These are phyloP conservation scores for Leucocoprinus leucothites DNA, from an alignment of 768 basidiomycete species.

Conservation along the genomic window DNA sequence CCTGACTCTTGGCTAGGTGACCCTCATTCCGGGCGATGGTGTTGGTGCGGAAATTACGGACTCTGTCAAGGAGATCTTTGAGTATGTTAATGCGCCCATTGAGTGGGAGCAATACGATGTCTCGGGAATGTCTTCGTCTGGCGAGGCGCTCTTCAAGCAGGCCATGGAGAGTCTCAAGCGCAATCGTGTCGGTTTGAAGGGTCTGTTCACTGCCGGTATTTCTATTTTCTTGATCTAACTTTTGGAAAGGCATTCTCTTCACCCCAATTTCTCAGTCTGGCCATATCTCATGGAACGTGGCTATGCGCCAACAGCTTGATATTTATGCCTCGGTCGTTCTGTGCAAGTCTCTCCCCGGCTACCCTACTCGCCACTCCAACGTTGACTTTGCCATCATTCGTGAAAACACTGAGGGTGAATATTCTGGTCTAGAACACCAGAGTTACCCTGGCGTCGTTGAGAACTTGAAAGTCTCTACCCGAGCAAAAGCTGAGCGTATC, in stretches of 20 bases:
- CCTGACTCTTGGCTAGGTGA: conserved; percentile 58
- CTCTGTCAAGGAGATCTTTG: conserved; percentile 99
- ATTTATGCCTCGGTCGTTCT: conserved; percentile 98
- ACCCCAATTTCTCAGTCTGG: conserved; percentile 95
- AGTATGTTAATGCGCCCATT: conserved; percentile 95
- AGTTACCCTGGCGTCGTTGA: conserved; percentile 98
- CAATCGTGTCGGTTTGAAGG: conserved; percentile 97
- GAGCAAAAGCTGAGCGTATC: conserved; percentile 94
- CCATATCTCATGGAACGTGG: conserved; percentile 99
- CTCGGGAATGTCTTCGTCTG: conserved; percentile 91
- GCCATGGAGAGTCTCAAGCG: conserved; percentile 98
- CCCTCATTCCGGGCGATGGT: conserved; percentile 97
- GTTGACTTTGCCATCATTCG: conserved; percentile 99
- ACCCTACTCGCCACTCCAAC: conserved; percentile 92
- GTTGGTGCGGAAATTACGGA: conserved; percentile 96
- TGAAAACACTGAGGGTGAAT: conserved; percentile 99
- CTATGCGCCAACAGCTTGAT: conserved; percentile 99
- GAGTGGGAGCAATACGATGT: conserved; percentile 99
- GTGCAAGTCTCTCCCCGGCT: conserved; percentile 96
- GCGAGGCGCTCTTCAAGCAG: conserved; percentile 94
- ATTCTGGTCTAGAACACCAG: conserved; percentile 97
- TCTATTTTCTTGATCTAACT: conserved; percentile 7
- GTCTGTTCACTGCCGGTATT: conserved; percentile 36
- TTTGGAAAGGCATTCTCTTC: conserved; percentile 84
- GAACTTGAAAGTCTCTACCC: conserved; percentile 94